Conservation (phyloP, 208 protist species). For the Porcisia hertigi region DNA sequence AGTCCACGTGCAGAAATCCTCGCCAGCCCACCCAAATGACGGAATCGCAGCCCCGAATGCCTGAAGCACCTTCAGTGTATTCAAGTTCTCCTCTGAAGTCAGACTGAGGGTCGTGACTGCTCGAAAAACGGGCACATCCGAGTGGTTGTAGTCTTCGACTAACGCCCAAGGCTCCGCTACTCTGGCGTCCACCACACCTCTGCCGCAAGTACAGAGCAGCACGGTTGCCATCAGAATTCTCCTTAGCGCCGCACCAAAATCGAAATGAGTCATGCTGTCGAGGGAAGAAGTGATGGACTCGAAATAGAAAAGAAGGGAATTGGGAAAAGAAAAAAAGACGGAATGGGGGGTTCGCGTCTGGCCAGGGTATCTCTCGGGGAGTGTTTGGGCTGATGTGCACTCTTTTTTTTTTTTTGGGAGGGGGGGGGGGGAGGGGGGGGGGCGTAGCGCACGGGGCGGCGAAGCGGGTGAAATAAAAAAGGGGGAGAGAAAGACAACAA, state of each 20-base stretch:
- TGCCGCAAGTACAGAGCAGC: not conserved
- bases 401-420: too few relatives aligned
- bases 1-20: not conserved
- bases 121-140: not conserved
- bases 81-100: not conserved
- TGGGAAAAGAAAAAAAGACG: too few relatives aligned
- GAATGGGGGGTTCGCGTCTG: too few relatives aligned
- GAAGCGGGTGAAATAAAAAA: too few relatives aligned
- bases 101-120: not conserved
- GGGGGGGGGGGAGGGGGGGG: too few relatives aligned
- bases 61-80: conserved; percentile 7
- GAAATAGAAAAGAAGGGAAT: too few relatives aligned
- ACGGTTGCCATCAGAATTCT: not conserved
- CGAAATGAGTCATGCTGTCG: not conserved
- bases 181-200: not conserved
- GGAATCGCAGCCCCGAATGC: conserved; percentile 6
- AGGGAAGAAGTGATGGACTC: not conserved
- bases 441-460: too few relatives aligned
- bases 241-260: not conserved
- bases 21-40: not conserved
- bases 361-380: too few relatives aligned
- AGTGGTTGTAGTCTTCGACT: not conserved
- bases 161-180: not conserved
- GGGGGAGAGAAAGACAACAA: too few relatives aligned
- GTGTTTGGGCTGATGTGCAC: too few relatives aligned